Evolutionary conservation across 805 yeast species (phyloP), one percentile per base, ranked within the genome.

Genomic region (Vanderwaltozyma verrucispora): DNA sequence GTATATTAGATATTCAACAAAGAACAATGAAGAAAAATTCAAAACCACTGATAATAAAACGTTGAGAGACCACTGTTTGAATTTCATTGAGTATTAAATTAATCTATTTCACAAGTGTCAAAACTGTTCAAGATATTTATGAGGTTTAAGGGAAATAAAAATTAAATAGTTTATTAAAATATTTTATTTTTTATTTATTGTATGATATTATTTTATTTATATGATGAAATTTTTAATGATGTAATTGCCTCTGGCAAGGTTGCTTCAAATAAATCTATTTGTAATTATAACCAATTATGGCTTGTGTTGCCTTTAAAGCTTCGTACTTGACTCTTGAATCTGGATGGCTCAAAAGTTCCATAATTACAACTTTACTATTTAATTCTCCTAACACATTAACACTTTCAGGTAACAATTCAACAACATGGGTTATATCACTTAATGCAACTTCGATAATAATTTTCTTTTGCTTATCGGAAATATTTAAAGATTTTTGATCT

Each of bases 231-330:
- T 24, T 8, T 24, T 24, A 24, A 8, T 8, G 4, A 8, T 24
- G n/a, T 24, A 8, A 24, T 24, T 8, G 11, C 11, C 11, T 21
- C n/a, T n/a, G n/a, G n/a, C n/a, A n/a, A n/a, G n/a, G 9, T 21
- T 21, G 9, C 9, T 21, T 6, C 9, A 21, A 7, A 21, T 21
- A 21, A 8, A 18, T 3, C 23, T 28, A 30, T 36, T 31, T 30
- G 26, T 36, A 73, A n/a, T 80, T 71, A 53, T 85, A 86, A 3
- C 95, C 86, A 37, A 92, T 94, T 51, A 92, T 75, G 40, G 80
- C 74, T 66, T 92, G 98, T n/a, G 96, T 85, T 4, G 96, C 87
- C 60, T 84, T 85, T 54, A 92, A 72, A 2, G 97, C 97, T 66
- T 89, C 96, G 57, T 81, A 92, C 57, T 89, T 84, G 47, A 92